Evolutionary conservation across 768 basidiomycete genomes (phyloP), one percentile per base, ranked within the genome.

Genomic region (Clitopilus hobsonii): DNA sequence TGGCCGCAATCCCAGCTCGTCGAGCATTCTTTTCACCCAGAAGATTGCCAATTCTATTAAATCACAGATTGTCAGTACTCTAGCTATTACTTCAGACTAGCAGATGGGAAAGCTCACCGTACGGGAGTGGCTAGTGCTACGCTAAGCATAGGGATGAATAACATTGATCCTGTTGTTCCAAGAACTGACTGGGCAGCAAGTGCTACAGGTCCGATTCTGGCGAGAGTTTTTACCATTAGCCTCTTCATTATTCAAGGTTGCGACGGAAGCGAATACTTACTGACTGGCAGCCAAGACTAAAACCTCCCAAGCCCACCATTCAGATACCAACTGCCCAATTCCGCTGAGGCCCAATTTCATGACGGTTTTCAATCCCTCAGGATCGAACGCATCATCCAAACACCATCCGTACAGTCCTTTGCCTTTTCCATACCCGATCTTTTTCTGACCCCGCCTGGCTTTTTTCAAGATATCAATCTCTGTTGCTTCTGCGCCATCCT

Each of bases 261-360:
- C n/a, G n/a, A n/a, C n/a, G n/a, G n/a, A n/a, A 10, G 6, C 36
- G 24, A 7, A 36, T 18, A 66, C 76, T 56, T 55, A 77, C 72
- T 75, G 59, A 56, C 74, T 76, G 2, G 79, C 79, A n/a, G 73
- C 77, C 1, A 81, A 69, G 24, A 83, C 85, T 30, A 88, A 68
- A 7, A 91, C 78, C 71, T 95, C 93, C 95, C 95, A 95, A 27
- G 88, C 85, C 94, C 94, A 97, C 95, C 94, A 98, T 68, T 96
- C 94, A 6, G 83, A 84, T 1, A 89, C 90, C 2, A 82, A 85
- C 66, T 92, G 91, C 1, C 84, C 83, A n/a, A 90, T 81, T 5
- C 95, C 94, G 16, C 88, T 88, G 4, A 94, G 60, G 0, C 94
- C 91, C 0, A 97, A 77, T 47, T 80, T 82, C 6, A 86, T 73